phyloP scores from a whole-genome alignment of 2,329 filamentous ascomycete species.

The Penicillium sp. region DNA sequence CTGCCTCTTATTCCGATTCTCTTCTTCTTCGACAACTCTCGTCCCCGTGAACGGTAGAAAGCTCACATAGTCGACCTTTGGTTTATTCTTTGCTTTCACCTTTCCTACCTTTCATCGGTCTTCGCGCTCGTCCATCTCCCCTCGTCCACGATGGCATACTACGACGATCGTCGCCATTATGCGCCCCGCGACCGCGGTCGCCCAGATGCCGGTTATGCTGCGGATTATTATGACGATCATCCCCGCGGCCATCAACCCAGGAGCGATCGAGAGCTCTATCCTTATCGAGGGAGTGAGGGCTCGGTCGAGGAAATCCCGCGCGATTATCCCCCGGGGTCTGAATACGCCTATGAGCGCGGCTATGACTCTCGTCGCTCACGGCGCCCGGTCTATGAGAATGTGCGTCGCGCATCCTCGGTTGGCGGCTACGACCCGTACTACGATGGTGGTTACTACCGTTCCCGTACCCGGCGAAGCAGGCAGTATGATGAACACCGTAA shows the following conservation, averaged over 20 bases:
- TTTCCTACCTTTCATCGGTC: neutral
- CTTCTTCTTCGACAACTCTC: slow-evolving; percentile 8
- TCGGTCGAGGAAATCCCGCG: slow-evolving; percentile 80
- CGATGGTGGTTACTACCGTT: slow-evolving; percentile 33
- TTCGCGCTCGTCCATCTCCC: slow-evolving; percentile 3
- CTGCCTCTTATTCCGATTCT: slow-evolving; percentile 9
- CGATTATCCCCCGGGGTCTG: slow-evolving; percentile 74
- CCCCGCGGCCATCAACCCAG: slow-evolving; percentile 17
- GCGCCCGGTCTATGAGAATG: slow-evolving; percentile 35
- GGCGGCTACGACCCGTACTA: slow-evolving; percentile 38
- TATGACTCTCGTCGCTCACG: slow-evolving; percentile 19
- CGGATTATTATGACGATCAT: slow-evolving; percentile 32
- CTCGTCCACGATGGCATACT: slow-evolving; percentile 36
- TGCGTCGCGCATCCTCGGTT: slow-evolving; percentile 41
- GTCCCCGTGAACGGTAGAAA: slow-evolving; percentile 20
- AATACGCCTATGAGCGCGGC: slow-evolving; percentile 39
- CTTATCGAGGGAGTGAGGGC: slow-evolving; percentile 67
- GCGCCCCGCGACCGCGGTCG: slow-evolving; percentile 34
- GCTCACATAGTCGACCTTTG: slow-evolving; percentile 13
- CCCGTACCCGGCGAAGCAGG: slow-evolving; percentile 45
- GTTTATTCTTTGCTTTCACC: slow-evolving; percentile 6
- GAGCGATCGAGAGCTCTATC: slow-evolving; percentile 25
- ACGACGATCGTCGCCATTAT: slow-evolving; percentile 36
- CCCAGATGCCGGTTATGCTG: slow-evolving; percentile 27
- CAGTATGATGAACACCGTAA: slow-evolving; percentile 49